These are phyloP conservation scores for Pulveroboletus sp. DNA, from an alignment of 768 basidiomycete species.

Conservation along the genomic window DNA sequence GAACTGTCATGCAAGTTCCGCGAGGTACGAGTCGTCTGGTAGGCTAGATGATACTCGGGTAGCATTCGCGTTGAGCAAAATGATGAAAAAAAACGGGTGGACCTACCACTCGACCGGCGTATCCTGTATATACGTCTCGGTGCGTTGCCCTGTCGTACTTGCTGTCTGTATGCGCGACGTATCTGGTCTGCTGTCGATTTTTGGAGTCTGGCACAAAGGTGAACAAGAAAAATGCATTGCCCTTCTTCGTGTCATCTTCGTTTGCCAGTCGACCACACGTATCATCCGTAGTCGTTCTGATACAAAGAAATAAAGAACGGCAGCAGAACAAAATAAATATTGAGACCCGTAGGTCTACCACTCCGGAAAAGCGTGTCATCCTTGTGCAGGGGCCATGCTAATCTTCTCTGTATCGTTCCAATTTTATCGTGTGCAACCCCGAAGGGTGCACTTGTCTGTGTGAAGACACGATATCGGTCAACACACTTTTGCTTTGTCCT, in stretches of 20 bases:
- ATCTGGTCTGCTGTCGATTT: no score
- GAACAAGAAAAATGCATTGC: no score
- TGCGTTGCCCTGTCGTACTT: neutral
- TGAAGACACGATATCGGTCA: neutral
- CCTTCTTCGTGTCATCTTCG: no score
- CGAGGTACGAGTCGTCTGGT: neutral
- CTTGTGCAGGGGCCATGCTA: conserved; percentile 99
- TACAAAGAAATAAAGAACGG: neutral
- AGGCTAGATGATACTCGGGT: conserved; percentile 1
- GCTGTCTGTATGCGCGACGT: no score
- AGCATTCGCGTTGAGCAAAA: conserved; percentile 5
- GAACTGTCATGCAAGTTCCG: no score
- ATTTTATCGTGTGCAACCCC: conserved; percentile 97
- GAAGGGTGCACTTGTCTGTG: conserved; percentile 57
- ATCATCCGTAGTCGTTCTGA: no score
- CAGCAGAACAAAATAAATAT: conserved; percentile 32
- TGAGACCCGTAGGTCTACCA: conserved; percentile 57
- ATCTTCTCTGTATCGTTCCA: conserved; percentile 99
- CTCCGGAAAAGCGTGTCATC: conserved; percentile 99
- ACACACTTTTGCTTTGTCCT: conserved; percentile 19
- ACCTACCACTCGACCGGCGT: conserved; percentile 10
- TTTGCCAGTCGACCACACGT: no score
- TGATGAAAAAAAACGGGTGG: neutral
- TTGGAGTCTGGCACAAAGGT: no score
- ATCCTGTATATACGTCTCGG: conserved; percentile 14